Base-by-base conservation (phyloP, 2,329 filamentous ascomycete species). In the Amphichorda felina region DNA sequence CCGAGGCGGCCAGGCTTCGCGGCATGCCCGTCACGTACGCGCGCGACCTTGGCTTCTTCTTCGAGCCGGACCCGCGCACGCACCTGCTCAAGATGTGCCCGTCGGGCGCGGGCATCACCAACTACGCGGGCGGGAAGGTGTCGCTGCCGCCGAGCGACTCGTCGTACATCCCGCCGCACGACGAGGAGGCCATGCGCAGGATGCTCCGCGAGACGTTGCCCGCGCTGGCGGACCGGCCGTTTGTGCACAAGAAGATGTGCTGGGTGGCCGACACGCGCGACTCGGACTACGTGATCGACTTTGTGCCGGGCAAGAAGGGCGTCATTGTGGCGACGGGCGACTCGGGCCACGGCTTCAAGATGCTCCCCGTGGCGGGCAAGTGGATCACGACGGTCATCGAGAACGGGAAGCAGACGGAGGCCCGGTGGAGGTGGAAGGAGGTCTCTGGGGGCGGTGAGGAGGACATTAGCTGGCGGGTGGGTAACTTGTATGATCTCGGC, bases 221-320 rank as follows among this genome's bases (percentile, higher is more conserved):
- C 0, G 55, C 53, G 29, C 56, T 77, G 15, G 63, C 66, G 0
- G 60, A 73, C 13, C 49, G 74, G 3, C 72, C 72, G 0, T 55
- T 79, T n/a, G 64, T 78, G 2, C 57, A 66, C 21, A 64, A 66
- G 45, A 63, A 60, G 2, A 50, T 79, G n/a, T 79, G 75, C 46
- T 79, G 75, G 75, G 74, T 73, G 40, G 71, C 72, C 1, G 75
- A 80, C 44, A 73, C 72, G 0, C 59, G 53, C 7, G 70, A 77
- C 44, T 75, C 71, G 1, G 70, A 79, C 32, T 79, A 66, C 42
- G 63, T 75, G 33, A 62, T 79, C 30, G 74, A 79, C 46, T 71
- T 64, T 36, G 66, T 78, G 1, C 73, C 73, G 0, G 49, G 55
- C 1, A 68, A 60, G 2, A 52, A 55, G 2, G 64, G 60, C 1